phyloP scores from a whole-genome alignment of 2,329 filamentous ascomycete genomes.

The Calycina herbarum region DNA sequence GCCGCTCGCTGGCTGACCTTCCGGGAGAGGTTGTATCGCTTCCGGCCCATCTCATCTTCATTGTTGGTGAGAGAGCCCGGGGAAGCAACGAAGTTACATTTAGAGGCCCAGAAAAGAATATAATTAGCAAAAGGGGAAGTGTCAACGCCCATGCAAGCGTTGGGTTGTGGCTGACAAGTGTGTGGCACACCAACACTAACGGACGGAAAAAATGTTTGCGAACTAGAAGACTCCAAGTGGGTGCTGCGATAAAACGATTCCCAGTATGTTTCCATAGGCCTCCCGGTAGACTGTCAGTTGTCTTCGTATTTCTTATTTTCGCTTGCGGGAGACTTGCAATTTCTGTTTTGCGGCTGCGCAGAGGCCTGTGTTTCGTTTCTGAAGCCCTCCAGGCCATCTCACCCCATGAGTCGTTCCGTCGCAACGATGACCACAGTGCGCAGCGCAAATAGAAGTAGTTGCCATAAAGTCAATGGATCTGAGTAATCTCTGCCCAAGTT shows the following conservation, averaged over 20 bases:
- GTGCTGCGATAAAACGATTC: background rate
- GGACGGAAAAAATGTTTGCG: background rate
- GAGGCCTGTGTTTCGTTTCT: slow-evolving; percentile 2
- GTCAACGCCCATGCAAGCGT: background rate
- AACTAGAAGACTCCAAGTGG: background rate
- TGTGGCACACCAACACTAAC: background rate
- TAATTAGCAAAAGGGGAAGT: background rate
- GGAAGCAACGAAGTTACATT: background rate
- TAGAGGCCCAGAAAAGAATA: background rate
- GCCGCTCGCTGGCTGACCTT: background rate
- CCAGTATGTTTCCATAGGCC: background rate
- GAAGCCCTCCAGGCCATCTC: background rate
- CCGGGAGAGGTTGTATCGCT: slow-evolving; percentile 2
- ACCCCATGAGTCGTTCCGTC: slow-evolving; percentile 8
- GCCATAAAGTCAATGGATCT: slow-evolving; percentile 3
- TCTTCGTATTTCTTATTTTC: background rate
- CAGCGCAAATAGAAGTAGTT: background rate
- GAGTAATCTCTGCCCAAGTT: slow-evolving; percentile 11
- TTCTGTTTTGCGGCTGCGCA: background rate
- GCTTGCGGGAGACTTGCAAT: background rate
- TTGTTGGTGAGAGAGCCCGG: background rate
- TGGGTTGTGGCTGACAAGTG: slow-evolving; percentile 2
- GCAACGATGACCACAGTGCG: background rate
- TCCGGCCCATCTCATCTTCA: slow-evolving; percentile 1
- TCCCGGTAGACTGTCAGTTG: background rate